These are phyloP conservation scores for Picochlorum sp. DNA, from an alignment of 139 green algal genomes.

Conservation along the genomic window DNA sequence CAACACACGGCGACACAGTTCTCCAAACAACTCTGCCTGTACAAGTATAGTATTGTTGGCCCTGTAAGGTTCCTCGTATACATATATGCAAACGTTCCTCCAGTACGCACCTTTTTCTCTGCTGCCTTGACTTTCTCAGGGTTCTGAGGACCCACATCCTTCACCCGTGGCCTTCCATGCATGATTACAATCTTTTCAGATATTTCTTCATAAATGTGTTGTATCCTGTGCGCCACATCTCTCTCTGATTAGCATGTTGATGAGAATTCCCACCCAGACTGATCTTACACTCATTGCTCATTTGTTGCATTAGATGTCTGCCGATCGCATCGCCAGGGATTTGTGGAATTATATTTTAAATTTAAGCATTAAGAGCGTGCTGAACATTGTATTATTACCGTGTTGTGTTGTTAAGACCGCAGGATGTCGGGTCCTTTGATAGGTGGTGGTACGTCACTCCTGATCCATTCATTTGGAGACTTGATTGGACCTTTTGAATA, in stretches of 20 bases:
- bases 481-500: neutral
- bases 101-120: constrained; percentile 21
- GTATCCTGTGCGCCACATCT: no score
- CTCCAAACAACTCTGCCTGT: constrained; percentile 36
- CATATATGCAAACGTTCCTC: neutral
- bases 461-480: neutral
- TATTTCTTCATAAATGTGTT: no score
- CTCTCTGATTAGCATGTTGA: no score
- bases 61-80: neutral
- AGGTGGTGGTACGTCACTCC: constrained; percentile 8
- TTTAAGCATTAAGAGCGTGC: no score
- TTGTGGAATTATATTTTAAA: no score
- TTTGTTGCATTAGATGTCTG: no score
- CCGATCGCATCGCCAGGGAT: no score
- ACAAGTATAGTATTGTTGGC: neutral
- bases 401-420: neutral
- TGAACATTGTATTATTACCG: no score
- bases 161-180: constrained; percentile 27
- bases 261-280: no score
- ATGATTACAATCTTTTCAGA: constrained; percentile 5
- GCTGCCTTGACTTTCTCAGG: constrained; percentile 28
- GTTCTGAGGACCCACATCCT: constrained; percentile 13
- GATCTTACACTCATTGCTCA: no score
- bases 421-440: constrained; percentile 12
- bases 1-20: constrained; percentile 48